Conservation (phyloP, 2,329 filamentous ascomycete genomes). For the Sphaerostilbella broomeana region DNA sequence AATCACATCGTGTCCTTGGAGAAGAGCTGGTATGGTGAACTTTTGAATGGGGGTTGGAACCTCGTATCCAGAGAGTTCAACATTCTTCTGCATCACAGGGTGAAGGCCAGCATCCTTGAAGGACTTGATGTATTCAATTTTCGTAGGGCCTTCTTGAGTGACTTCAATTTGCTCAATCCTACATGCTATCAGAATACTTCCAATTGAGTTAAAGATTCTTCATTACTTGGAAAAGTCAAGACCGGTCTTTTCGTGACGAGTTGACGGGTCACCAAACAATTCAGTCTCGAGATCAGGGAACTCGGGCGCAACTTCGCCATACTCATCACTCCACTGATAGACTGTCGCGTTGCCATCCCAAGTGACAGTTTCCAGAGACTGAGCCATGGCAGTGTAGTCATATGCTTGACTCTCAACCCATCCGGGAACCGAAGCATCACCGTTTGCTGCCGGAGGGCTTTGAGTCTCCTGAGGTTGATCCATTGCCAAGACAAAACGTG, state of each 20-base stretch:
- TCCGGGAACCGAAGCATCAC: conserved; percentile 33
- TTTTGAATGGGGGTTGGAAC: conserved; percentile 80
- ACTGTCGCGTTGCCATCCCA: conserved; percentile 54
- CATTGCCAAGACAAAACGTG: too few relatives aligned
- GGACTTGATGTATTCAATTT: conserved; percentile 43
- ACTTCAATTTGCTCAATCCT: conserved; percentile 52
- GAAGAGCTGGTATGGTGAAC: conserved; percentile 74
- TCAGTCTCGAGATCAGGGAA: conserved; percentile 64
- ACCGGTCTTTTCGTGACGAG: conserved; percentile 45
- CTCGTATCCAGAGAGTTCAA: conserved; percentile 63
- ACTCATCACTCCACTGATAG: conserved; percentile 83
- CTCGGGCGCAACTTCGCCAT: conserved; percentile 74
- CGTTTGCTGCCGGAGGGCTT: conserved; percentile 20
- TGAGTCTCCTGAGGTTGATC: too few relatives aligned
- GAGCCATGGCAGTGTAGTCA: conserved; percentile 37
- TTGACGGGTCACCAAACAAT: conserved; percentile 60
- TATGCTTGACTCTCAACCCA: conserved; percentile 43
- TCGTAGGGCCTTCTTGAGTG: conserved; percentile 48
- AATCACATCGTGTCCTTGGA: conserved; percentile 73
- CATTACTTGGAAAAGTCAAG: conserved; percentile 60
- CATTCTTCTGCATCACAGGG: conserved; percentile 72
- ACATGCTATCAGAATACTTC: too few relatives aligned
- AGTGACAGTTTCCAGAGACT: conserved; percentile 17
- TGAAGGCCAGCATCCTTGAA: conserved; percentile 80
- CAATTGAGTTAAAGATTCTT: too few relatives aligned